Evolutionary conservation across 164 flowering plant genomes (phyloP), one percentile per base, ranked within the genome.

Genomic region (Annona cherimola): DNA sequence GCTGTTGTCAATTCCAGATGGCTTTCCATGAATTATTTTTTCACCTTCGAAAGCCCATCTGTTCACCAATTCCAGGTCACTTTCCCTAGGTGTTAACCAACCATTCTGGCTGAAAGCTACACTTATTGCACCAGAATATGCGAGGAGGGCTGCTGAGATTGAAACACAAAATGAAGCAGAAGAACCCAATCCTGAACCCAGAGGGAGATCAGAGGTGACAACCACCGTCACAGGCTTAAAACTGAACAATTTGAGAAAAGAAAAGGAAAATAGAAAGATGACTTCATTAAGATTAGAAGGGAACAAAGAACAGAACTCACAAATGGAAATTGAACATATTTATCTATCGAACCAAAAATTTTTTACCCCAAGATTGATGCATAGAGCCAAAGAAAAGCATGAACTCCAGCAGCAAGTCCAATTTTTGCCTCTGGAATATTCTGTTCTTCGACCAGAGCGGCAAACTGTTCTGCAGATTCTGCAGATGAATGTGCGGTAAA

Each of bases 21-120:
- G 98, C 81, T 80, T 96, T 64, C 99, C 99, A 82, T 96, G 98
- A 71, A 96, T 90, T 41, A 93, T 90, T 80, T 90, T 93, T 83
- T 96, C 98, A 42, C 97, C 99, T 84, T 91, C 96, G 78, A 88
- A 90, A 59, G 99, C 99, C 99, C 99, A 96, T 82, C 82, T 89
- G 72, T 96, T 93, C 66, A 93, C 83, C 80, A 93, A 81, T 16
- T 90, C 92, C 63, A 90, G 87, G 19, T 90, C 92, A 57, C 65
- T 75, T 12, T 92, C 93, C 9, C 67, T 84, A 72, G 79, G 85
- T 6, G 59, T 26, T 19, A 83, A 75, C 98, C 98, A 93, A 65
- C 89, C 95, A 77, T 84, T 77, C 8, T 77, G 85, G 68, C 82
- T 77, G 41, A 61, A 57, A 70, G 88, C 91, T 66, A 86, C 62